A percentile compares a stretch with the other conserved stretches of the same genome.
phyloP scores from a whole-genome alignment of 192 early-diverging fungal species.

The Funneliformis geosporum region DNA sequence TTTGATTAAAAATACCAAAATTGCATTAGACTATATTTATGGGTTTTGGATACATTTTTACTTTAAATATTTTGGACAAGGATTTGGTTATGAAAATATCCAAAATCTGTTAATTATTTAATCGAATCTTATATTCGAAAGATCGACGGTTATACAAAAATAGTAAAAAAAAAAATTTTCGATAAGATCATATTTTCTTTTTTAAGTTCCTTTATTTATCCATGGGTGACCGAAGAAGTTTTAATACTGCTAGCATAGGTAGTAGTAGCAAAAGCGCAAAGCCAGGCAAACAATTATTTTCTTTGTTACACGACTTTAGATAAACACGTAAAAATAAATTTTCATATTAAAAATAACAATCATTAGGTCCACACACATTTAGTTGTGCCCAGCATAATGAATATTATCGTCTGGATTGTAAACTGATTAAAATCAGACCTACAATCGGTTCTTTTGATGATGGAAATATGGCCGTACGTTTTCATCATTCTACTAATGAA shows the following conservation, averaged over 20 bases:
- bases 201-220: too few species aligned
- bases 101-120: too few species aligned
- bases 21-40: too few species aligned
- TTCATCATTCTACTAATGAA: neutral
- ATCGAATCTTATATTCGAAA: too few species aligned
- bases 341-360: neutral
- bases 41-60: too few species aligned
- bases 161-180: too few species aligned
- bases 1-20: too few species aligned
- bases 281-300: neutral
- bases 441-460: conserved; percentile 31
- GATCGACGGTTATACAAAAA: too few species aligned
- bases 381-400: neutral
- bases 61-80: too few species aligned
- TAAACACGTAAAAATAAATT: neutral
- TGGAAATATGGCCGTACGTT: neutral
- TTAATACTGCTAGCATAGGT: neutral
- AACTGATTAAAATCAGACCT: conserved; percentile 15
- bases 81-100: too few species aligned
- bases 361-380: neutral
- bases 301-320: neutral
- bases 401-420: conserved; percentile 16
- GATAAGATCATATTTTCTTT: too few species aligned
- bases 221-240: neutral
- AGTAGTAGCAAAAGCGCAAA: too few species aligned